Percentiles rank a stretch among this genome's conserved stretches.
phyloP scores from a whole-genome alignment of 2,329 filamentous ascomycete genomes.

The Claviceps spartinae region DNA sequence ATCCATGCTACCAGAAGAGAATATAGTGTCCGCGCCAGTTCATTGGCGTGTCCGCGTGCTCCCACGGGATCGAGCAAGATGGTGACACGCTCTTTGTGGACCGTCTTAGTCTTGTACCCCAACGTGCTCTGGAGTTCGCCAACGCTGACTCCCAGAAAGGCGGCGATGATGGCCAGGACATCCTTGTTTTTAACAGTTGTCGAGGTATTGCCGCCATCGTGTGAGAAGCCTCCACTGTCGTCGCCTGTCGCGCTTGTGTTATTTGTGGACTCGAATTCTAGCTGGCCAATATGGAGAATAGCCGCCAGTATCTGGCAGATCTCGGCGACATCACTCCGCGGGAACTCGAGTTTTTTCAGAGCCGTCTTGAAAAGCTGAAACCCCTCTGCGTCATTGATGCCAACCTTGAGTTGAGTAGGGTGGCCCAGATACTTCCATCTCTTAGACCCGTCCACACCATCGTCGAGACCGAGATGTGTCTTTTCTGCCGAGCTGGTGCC shows the following conservation, averaged over 20 bases:
- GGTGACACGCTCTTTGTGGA: slow-evolving; percentile 92
- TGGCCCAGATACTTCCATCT: slow-evolving; percentile 95
- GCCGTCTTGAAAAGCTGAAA: slow-evolving; percentile 98
- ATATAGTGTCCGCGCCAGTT: slow-evolving; percentile 85
- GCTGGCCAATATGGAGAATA: slow-evolving; percentile 93
- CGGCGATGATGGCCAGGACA: slow-evolving; percentile 69
- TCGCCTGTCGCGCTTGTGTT: slow-evolving; percentile 68
- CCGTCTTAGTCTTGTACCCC: slow-evolving; percentile 92
- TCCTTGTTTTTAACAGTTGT: slow-evolving; percentile 93
- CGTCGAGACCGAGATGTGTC: slow-evolving; percentile 58
- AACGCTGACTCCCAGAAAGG: slow-evolving; percentile 80
- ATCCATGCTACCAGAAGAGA: slow-evolving; percentile 88
- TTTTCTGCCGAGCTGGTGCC: slow-evolving; percentile 88
- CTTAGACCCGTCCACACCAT: slow-evolving; percentile 42
- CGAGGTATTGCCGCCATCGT: slow-evolving; percentile 76
- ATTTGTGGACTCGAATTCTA: slow-evolving; percentile 78
- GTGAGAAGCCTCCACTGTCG: slow-evolving; percentile 91
- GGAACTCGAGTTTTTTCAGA: slow-evolving; percentile 84
- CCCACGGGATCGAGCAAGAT: slow-evolving; percentile 92
- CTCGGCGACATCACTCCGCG: slow-evolving; percentile 84
- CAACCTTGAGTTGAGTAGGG: slow-evolving; percentile 90
- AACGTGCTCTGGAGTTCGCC: slow-evolving; percentile 75
- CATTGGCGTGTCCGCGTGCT: slow-evolving; percentile 82
- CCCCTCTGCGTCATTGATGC: slow-evolving; percentile 88
- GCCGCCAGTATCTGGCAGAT: slow-evolving; percentile 89